Evolutionary conservation across 2,329 filamentous ascomycete species (phyloP).

Genomic region (Pseudogymnoascus sp.): DNA sequence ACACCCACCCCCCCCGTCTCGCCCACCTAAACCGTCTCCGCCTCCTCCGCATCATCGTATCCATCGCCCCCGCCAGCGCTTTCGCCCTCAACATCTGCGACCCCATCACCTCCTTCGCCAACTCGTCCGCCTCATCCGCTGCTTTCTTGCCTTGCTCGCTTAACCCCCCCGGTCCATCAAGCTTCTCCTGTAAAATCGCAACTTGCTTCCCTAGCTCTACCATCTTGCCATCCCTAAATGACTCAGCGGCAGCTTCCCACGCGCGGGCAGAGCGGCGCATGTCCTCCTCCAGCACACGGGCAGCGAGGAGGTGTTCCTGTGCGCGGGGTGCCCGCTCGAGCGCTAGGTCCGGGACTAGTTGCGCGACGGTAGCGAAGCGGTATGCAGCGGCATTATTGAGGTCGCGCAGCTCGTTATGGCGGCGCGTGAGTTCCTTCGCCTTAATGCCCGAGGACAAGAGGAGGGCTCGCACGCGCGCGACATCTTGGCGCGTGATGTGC

Average conservation of each 20-base stretch:
- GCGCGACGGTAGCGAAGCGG: slow-evolving; percentile 21
- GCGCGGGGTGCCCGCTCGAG: slow-evolving; percentile 19
- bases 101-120: slow-evolving; percentile 67
- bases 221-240: slow-evolving; percentile 49
- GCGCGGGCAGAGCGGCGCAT: slow-evolving; percentile 38
- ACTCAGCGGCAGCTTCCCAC: slow-evolving; percentile 51
- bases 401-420: slow-evolving; percentile 38
- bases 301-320: slow-evolving; percentile 39
- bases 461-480: slow-evolving; percentile 68
- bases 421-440: slow-evolving; percentile 68
- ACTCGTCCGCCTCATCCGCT: slow-evolving; percentile 71
- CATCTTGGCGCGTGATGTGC: slow-evolving; percentile 57
- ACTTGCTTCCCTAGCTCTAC: slow-evolving; percentile 39
- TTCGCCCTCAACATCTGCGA: slow-evolving; percentile 75
- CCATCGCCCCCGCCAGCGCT: slow-evolving; percentile 67
- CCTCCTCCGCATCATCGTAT: slow-evolving; percentile 65
- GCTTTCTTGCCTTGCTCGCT: slow-evolving; percentile 47
- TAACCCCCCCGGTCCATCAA: slow-evolving; percentile 31
- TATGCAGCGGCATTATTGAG: slow-evolving; percentile 15
- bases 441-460: slow-evolving; percentile 84
- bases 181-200: slow-evolving; percentile 32
- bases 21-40: slow-evolving; percentile 64
- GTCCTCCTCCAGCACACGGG: slow-evolving; percentile 39
- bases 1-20: slow-evolving; percentile 66
- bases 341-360: slow-evolving; percentile 13